phyloP scores from a whole-genome alignment of 805 yeast genomes.

The Sugiyamaella lignohabitans region DNA sequence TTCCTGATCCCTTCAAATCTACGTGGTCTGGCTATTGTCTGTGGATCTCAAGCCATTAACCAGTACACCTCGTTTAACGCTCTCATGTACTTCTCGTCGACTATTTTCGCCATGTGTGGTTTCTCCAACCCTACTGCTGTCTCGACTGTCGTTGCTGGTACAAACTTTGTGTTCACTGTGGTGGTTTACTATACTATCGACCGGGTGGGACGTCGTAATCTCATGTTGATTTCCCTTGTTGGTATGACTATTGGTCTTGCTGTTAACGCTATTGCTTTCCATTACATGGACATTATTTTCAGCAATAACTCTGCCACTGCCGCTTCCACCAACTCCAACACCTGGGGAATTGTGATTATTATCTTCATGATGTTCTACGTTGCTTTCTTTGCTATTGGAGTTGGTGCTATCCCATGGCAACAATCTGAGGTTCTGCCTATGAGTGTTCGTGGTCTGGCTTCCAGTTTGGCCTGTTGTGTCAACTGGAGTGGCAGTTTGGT shows the following conservation, averaged over 20 bases:
- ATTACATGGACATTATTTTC: slow-evolving; percentile 48
- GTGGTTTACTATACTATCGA: slow-evolving; percentile 84
- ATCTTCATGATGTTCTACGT: slow-evolving; percentile 80
- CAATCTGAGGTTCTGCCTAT: slow-evolving; percentile 93
- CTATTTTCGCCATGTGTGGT: slow-evolving; percentile 86
- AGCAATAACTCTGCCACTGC: slow-evolving; percentile 28
- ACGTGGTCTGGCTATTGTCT: slow-evolving; percentile 81
- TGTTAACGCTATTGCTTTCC: slow-evolving; percentile 84
- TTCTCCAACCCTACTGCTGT: slow-evolving; percentile 85
- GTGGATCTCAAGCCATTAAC: slow-evolving; percentile 92
- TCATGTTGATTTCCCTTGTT: slow-evolving; percentile 69
- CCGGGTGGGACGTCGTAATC: slow-evolving; percentile 76
- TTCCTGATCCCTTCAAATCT: slow-evolving; percentile 49
- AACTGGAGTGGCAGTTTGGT: slow-evolving; percentile 95
- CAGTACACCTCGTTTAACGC: slow-evolving; percentile 97
- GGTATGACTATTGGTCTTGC: slow-evolving; percentile 73
- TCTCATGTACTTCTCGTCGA: slow-evolving; percentile 88
- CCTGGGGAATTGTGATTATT: slow-evolving; percentile 85
- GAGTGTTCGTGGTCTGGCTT: slow-evolving; percentile 85
- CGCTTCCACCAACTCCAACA: slow-evolving; percentile 39
- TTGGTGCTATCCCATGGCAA: slow-evolving; percentile 98
- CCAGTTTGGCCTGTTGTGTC: slow-evolving; percentile 84
- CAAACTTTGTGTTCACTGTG: slow-evolving; percentile 82
- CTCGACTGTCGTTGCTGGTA: slow-evolving; percentile 84
- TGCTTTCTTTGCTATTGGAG: slow-evolving; percentile 86